phyloP scores from a whole-genome alignment of 2,329 filamentous ascomycete species.

The Chaetomiaceae sp. region DNA sequence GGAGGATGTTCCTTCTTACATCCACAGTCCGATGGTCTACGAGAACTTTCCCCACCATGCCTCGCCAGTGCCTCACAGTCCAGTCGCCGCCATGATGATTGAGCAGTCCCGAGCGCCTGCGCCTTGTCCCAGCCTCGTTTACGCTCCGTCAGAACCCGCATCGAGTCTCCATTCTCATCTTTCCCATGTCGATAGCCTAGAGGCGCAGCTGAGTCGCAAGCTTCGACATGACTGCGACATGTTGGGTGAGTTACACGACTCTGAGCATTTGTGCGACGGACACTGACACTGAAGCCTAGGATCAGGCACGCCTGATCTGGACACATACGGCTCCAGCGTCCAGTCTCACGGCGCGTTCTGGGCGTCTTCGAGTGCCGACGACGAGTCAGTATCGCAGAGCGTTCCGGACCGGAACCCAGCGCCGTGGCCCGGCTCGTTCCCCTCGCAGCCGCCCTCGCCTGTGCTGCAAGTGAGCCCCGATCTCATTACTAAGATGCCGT shows the following conservation, averaged over 20 bases:
- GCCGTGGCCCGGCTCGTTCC: constrained; percentile 43
- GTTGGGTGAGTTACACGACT: constrained; percentile 45
- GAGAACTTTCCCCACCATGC: constrained; percentile 48
- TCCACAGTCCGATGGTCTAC: constrained; percentile 52
- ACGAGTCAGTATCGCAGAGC: constrained; percentile 37
- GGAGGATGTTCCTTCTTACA: constrained; percentile 41
- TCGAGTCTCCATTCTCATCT: constrained; percentile 54
- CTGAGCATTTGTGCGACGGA: constrained; percentile 22
- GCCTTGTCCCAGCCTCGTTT: constrained; percentile 56
- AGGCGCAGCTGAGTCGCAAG: constrained; percentile 48
- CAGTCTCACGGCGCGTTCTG: constrained; percentile 44
- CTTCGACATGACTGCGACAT: constrained; percentile 50
- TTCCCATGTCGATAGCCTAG: constrained; percentile 46
- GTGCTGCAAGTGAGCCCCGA: constrained; percentile 52
- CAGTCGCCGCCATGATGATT: constrained; percentile 48
- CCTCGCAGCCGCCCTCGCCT: constrained; percentile 41
- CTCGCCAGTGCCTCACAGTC: constrained; percentile 51
- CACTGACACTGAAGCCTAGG: constrained; percentile 26
- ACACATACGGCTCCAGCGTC: constrained; percentile 45
- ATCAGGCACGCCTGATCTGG: constrained; percentile 47
- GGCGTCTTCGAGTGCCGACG: constrained; percentile 41
- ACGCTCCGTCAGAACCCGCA: constrained; percentile 54
- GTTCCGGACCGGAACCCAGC: constrained; percentile 39
- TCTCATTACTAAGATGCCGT: constrained; percentile 72
- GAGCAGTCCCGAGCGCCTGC: constrained; percentile 50